phyloP scores from a whole-genome alignment of 2,329 filamentous ascomycete species.

The Xylariomycetidae sp. region DNA sequence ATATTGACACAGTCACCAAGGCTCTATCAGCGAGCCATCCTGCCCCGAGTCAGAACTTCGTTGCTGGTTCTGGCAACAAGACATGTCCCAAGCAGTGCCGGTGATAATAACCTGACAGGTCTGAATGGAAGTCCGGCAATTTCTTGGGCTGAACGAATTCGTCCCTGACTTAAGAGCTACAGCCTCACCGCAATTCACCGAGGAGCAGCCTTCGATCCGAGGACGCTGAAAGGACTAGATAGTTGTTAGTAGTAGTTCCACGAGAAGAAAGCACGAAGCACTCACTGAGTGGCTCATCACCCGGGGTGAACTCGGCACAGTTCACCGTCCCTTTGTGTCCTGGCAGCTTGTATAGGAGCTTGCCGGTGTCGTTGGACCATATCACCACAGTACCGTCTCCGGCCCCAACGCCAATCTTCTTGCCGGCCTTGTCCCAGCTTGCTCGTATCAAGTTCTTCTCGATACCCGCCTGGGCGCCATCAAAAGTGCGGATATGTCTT shows the following conservation, averaged over 20 bases:
- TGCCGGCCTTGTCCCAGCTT: constrained; percentile 83
- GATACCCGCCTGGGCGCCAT: constrained; percentile 80
- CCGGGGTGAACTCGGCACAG: constrained; percentile 84
- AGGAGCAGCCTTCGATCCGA: constrained; percentile 84
- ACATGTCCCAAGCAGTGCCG: no score
- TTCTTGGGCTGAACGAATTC: no score
- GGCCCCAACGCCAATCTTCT: constrained; percentile 82
- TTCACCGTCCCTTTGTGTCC: constrained; percentile 95
- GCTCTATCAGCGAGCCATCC: no score
- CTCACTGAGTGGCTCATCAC: constrained; percentile 83
- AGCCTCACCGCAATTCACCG: constrained; percentile 67
- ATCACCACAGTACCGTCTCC: constrained; percentile 88
- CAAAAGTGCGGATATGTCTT: constrained; percentile 79
- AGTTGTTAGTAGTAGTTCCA: constrained; percentile 34
- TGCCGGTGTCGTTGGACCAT: constrained; percentile 86
- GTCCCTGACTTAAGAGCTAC: no score
- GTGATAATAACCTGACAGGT: no score
- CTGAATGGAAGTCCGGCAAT: no score
- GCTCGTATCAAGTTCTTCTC: constrained; percentile 90
- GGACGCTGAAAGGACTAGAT: constrained; percentile 78
- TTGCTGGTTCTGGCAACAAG: no score
- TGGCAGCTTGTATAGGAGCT: constrained; percentile 88
- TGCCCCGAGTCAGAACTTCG: no score
- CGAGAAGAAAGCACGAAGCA: constrained; percentile 19
- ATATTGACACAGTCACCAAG: no score